Conservation (phyloP, 495 filamentous ascomycete genomes). For the Oidiodendron maius region DNA sequence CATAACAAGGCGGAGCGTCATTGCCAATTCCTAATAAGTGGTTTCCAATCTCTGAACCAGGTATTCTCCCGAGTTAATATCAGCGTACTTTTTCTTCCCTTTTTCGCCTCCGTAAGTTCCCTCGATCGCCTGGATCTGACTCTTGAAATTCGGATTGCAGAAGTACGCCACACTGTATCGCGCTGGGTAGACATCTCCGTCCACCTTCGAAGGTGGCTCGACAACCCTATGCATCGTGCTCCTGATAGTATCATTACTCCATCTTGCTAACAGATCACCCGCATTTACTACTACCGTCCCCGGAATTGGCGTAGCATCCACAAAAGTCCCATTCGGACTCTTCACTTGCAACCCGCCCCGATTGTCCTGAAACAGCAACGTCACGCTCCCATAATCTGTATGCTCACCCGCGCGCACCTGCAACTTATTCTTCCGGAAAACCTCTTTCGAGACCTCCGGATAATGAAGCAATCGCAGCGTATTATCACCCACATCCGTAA, state of each 20-base stretch:
- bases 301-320: constrained; percentile 77
- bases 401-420: constrained; percentile 84
- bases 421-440: constrained; percentile 61
- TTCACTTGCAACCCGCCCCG: constrained; percentile 81
- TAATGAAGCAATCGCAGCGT: constrained; percentile 88
- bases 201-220: constrained; percentile 48
- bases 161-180: constrained; percentile 78
- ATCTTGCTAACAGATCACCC: constrained; percentile 80
- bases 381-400: constrained; percentile 85
- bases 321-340: constrained; percentile 68
- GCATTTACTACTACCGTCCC: constrained; percentile 88
- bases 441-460: constrained; percentile 57
- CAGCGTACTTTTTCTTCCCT: constrained; percentile 69
- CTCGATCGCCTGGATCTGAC: constrained; percentile 76
- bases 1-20: too few species aligned
- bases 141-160: constrained; percentile 83
- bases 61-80: constrained; percentile 77
- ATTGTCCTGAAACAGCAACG: constrained; percentile 82
- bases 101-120: constrained; percentile 68
- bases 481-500: constrained; percentile 70
- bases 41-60: constrained; percentile 70
- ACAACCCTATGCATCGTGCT: constrained; percentile 88
- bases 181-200: constrained; percentile 45
- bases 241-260: constrained; percentile 87
- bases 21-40: too few species aligned